Evolutionary conservation across 1,284 basidiomycete genomes (phyloP).

Genomic region (Cystobasidium slooffiae): DNA sequence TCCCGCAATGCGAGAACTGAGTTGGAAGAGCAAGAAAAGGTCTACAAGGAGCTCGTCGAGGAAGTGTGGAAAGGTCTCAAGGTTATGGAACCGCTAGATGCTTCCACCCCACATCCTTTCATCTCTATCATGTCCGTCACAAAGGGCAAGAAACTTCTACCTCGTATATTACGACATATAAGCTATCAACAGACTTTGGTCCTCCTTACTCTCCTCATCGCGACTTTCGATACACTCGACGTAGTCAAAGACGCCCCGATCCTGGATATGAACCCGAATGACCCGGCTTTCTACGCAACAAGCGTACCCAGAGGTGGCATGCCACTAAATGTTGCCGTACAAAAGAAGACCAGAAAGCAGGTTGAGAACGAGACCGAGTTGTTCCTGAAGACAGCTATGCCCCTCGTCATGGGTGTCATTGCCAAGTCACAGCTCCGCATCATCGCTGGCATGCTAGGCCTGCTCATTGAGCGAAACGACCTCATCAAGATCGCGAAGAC

Average conservation of each 20-base stretch:
- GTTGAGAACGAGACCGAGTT: conserved; percentile 85
- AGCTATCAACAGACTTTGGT: conserved; percentile 79
- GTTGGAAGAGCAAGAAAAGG: conserved; percentile 38
- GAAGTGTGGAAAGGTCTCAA: conserved; percentile 79
- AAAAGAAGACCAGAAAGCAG: conserved; percentile 60
- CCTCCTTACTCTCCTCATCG: conserved; percentile 86
- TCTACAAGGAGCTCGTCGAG: conserved; percentile 69
- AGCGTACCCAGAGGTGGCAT: conserved; percentile 29
- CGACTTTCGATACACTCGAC: conserved; percentile 91
- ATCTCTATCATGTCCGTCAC: conserved; percentile 83
- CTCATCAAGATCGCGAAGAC: conserved; percentile 71
- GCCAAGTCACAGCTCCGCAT: conserved; percentile 77
- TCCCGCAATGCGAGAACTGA: conserved; percentile 44
- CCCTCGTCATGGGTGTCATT: conserved; percentile 81
- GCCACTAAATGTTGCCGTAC: conserved; percentile 34
- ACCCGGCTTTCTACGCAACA: conserved; percentile 35
- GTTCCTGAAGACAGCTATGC: conserved; percentile 83
- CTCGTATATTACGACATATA: conserved; percentile 86
- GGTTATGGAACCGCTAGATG: conserved; percentile 78
- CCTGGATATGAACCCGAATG: conserved; percentile 56
- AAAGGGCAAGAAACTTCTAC: conserved; percentile 92
- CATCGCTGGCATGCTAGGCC: conserved; percentile 81
- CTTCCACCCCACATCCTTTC: conserved; percentile 91
- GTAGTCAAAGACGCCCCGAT: conserved; percentile 73
- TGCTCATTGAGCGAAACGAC: conserved; percentile 82